A percentile compares a stretch with the other conserved stretches of the same genome.
These are phyloP conservation scores for Phytophthora aleatoria DNA, from an alignment of 352 stramenopile genomes.

Conservation along the genomic window DNA sequence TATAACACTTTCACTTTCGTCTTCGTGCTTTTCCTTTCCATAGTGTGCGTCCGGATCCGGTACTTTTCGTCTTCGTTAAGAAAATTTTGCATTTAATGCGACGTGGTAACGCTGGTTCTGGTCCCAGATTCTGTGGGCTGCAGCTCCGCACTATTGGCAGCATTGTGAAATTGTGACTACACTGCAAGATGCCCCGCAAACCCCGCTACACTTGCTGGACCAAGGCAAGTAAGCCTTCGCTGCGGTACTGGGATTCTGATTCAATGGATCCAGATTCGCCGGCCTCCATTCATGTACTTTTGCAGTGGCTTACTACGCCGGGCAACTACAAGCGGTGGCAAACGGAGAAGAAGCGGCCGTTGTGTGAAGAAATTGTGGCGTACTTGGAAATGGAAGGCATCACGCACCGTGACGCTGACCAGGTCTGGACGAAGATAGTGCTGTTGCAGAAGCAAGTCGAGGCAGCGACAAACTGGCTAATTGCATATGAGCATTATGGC, in stretches of 20 bases:
- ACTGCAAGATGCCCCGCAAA: not conserved
- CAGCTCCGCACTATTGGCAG: not conserved
- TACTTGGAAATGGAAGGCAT: constrained; percentile 2
- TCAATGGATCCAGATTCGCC: not conserved
- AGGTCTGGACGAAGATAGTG: not conserved
- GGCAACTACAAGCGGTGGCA: constrained; percentile 11
- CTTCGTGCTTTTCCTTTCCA: no score
- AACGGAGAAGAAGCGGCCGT: not conserved
- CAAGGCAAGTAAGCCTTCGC: not conserved
- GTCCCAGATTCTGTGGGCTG: constrained; percentile 1
- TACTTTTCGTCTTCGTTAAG: no score
- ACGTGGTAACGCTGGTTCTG: not conserved
- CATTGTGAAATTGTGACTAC: not conserved
- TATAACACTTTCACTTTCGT: no score
- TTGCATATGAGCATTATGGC: not conserved
- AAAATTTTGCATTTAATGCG: not conserved
- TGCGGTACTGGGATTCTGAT: constrained; percentile 4
- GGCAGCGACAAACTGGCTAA: constrained; percentile 7
- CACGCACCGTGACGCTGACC: not conserved
- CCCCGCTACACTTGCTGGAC: not conserved
- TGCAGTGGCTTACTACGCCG: constrained; percentile 4
- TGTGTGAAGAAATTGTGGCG: constrained; percentile 1
- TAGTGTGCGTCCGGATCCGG: no score
- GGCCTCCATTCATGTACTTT: constrained; percentile 6
- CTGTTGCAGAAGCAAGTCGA: not conserved